Evolutionary conservation across 2,329 filamentous ascomycete species (phyloP).

Genomic region (Penicillium olsonii): DNA sequence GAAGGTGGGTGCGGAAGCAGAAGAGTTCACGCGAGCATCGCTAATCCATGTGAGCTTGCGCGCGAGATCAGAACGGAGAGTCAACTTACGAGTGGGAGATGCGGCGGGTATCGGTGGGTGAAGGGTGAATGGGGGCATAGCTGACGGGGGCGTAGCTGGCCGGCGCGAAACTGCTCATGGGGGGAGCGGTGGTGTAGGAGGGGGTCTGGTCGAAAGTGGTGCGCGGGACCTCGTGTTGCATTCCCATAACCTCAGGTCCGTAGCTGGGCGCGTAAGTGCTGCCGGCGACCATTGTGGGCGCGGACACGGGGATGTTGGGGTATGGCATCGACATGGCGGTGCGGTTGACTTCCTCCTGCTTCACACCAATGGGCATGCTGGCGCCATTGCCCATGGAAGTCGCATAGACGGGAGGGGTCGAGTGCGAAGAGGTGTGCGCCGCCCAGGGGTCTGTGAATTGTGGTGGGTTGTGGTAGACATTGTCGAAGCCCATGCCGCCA

Average conservation of each 20-base stretch:
- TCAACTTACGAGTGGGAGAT: conserved; percentile 81
- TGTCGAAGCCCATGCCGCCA: conserved; percentile 77
- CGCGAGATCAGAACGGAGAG: not conserved
- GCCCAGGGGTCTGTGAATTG: conserved; percentile 92
- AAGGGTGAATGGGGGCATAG: conserved; percentile 65
- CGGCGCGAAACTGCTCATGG: conserved; percentile 69
- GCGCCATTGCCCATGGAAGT: conserved; percentile 63
- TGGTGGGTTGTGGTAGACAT: conserved; percentile 66
- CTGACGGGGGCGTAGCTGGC: conserved; percentile 75
- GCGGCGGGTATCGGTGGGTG: conserved; percentile 62
- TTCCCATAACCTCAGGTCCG: conserved; percentile 67
- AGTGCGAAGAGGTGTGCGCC: conserved; percentile 57
- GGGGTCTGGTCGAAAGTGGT: conserved; percentile 71
- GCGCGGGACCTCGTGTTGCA: conserved; percentile 76
- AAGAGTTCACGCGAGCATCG: conserved; percentile 37
- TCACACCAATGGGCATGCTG: conserved; percentile 57
- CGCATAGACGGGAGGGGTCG: conserved; percentile 61
- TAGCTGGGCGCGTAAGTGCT: conserved; percentile 67
- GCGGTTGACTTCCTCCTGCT: conserved; percentile 58
- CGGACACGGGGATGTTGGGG: conserved; percentile 69
- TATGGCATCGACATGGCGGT: conserved; percentile 70
- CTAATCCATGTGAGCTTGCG: conserved; percentile 25
- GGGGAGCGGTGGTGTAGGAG: conserved; percentile 67
- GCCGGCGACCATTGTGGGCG: conserved; percentile 69
- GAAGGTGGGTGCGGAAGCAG: conserved; percentile 63